Evolutionary conservation across 176 grass and related monocot genomes (phyloP).

Genomic region (Triticum monococcum): DNA sequence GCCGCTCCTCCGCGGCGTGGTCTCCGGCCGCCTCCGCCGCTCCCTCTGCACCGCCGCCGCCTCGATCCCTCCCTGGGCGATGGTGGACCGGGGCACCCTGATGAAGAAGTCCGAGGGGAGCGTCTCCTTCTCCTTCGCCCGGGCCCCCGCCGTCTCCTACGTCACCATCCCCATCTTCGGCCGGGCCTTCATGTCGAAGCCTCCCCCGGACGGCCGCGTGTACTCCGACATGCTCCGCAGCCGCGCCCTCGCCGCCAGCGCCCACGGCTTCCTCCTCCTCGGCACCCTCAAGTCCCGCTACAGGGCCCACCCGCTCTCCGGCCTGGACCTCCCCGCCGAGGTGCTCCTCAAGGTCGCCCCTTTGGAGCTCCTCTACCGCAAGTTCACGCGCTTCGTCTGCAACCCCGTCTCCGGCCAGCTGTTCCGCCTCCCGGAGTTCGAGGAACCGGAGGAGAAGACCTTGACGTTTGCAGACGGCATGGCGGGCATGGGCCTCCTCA

Average conservation of each 20-base stretch:
- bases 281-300: neutral
- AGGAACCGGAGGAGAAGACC: neutral
- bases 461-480: neutral
- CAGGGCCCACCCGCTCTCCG: neutral
- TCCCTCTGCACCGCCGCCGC: neutral
- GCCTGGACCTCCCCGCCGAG: neutral
- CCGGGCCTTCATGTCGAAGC: neutral
- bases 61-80: neutral
- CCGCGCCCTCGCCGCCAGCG: neutral
- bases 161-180: neutral
- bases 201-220: no score
- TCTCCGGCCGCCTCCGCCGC: neutral
- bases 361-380: neutral
- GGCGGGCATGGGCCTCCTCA: neutral
- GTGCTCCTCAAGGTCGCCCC: neutral
- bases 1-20: neutral
- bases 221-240: neutral
- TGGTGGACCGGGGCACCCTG: neutral
- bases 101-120: neutral
- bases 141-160: neutral
- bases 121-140: neutral
- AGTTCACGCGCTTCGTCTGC: conserved; percentile 9
- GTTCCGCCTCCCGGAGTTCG: neutral
- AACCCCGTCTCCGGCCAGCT: conserved; percentile 13
- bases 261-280: neutral